Base-by-base conservation (phyloP, 495 filamentous ascomycete species). In the Podospora comata region DNA sequence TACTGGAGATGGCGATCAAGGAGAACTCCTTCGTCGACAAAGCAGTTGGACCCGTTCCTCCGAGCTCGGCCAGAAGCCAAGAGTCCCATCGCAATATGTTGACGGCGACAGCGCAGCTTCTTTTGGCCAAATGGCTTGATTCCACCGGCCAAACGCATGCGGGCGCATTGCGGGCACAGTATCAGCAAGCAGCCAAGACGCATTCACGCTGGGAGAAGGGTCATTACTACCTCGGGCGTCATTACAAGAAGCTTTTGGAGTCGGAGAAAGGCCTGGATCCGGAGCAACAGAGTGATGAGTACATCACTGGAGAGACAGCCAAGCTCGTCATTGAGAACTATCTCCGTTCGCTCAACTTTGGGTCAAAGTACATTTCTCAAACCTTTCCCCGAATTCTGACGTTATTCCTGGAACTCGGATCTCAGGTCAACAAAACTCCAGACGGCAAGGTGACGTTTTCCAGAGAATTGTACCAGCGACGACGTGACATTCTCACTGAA, bases 91-190 rank as follows among this genome's bases (percentile, higher is more conserved):
- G 83, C 65, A 88, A 85, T 67, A 75, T 88, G 30, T 73, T 89
- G 55, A 82, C 81, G 19, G 87, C 87, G 4, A 83, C 83, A 81
- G 93, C 93, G 15, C 88, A 95, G 71, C 81, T 98, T 16, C 82
- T 97, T 66, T 83, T 96, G 53, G 95, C 95, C n/a, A 97, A 96
- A 78, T 99, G 95, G 95, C 87, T 97, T 16, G 95, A 98, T 73
- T 87, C 85, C 66, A 91, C 95, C 19, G 95, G 96, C 16, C 93
- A 97, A 75, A 97, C 92, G 2, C 90, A 93, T 75, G 90, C 91
- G 19, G 84, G 86, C 44, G 87, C 88, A 5, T 86, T 97, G 65
- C 88, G 91, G 30, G 83, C 87, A 19, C 87, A 92, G 75, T 98
- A 97, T 76, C 88, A 89, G 55, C 83, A 89, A 67, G 94, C 93